Base-by-base conservation (phyloP, 495 filamentous ascomycete genomes). In the Emericellopsis terricola region DNA sequence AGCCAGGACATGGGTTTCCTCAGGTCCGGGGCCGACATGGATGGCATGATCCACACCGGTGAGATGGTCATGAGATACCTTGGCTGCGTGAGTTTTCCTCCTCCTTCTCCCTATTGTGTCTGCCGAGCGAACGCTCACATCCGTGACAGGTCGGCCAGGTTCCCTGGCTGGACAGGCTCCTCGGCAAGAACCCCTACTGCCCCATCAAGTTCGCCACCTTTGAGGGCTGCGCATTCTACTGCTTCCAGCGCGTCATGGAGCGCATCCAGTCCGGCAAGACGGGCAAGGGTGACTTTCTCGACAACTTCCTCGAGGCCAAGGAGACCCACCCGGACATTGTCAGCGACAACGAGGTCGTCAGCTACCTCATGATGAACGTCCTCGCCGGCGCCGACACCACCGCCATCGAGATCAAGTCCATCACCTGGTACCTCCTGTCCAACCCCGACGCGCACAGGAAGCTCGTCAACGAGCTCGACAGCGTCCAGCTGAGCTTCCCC, bases 301-400 rank as follows among this genome's bases (percentile, higher is more conserved):
- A 49, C 31, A 41, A 50, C 19, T 52, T 54, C 19, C 44, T 52
- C 41, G 42, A 46, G 17, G 42, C 46, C 37, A 46, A 48, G 34
- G 36, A 23, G 2, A 38, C 30, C 8, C 40, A 52, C 34, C 49
- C 46, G 4, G 48, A 52, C 1, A 38, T 46, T 8, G 47, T 54
- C 7, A 36, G 44, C 20, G 39, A 46, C n/a, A 36, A 35, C 13
- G 35, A 29, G 8, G 36, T 54, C 15, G 31, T 49, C 8, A 41
- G 42, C 3, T 51, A 50, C 15, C 38, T 47, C 2, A 31, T 48
- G 1, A 34, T 45, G 10, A 69, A 68, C 42, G 49, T 68, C 27
- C 51, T 55, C 28, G 62, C 62, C 5, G 64, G 47, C 28, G 34
- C 56, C 47, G 50, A 59, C 46, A 59, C 58, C 2, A 65, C 56